Base-by-base conservation (phyloP, 2,329 filamentous ascomycete genomes). In the Colletotrichum lindemuthianum region DNA sequence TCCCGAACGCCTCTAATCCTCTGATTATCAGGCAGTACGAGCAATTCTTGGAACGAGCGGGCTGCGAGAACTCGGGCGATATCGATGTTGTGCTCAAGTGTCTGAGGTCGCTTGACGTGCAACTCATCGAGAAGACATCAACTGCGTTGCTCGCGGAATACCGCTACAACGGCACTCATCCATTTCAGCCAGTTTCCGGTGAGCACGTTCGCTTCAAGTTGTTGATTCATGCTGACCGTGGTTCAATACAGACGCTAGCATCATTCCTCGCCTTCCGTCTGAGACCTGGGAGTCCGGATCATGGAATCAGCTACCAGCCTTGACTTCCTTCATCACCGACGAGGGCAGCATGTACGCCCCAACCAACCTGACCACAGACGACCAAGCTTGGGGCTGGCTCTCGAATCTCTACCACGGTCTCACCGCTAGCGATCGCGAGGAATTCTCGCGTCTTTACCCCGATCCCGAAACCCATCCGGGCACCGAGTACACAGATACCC, bases 1-100 rank as follows among this genome's bases (percentile, higher is more conserved):
- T 79, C 43, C 76, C 77, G 0, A 74, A 76, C 33, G 72, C 72
- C 0, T 73, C 59, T 1, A 75, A 76, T 15, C 73, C 77, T 1
- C 56, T 78, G 1, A 78, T 77, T 34, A 66, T 72, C 34, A 64
- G 55, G 1, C 77, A 79, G 16, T 76, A 74, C 13, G 66, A 72
- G 2, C 70, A 74, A 48, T 75, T 72, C 8, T 69, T 73, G 39
- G 6, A 59, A 3, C 69, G 70, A 39, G 67, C 79, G 0, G 72
- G 70, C 2, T 79, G 77, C 16, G 63, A 68, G 58, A 70, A 47
- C 2, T 15, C 59, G 15, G 67, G 60, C 34, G 71, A 59, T 10
- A 74, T 79, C 39, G 68, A 71, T 1, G 74, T 71, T 3, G 73
- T 77, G 0, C 70, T 83, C 0, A 63, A 67, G 2, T 84, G 81